Percentiles rank a stretch among this genome's conserved stretches.
Evolutionary conservation across 495 filamentous ascomycete species (phyloP).

Genomic region (Hypoxylon perforatum): DNA sequence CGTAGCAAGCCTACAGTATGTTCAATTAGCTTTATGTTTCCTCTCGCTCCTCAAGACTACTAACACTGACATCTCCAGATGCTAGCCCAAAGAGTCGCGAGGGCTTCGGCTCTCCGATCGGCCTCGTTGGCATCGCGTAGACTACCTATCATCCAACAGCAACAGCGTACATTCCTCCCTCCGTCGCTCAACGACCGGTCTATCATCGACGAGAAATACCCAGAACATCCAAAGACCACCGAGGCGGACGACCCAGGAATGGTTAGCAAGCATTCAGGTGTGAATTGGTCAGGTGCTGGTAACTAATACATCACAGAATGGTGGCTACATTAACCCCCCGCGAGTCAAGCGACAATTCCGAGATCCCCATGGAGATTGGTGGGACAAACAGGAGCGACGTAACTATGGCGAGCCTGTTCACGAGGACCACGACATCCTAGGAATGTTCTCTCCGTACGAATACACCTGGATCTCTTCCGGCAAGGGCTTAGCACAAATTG

Average conservation of each 20-base stretch:
- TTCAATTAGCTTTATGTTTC: constrained; percentile 17
- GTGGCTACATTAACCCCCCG: constrained; percentile 90
- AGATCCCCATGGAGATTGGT: constrained; percentile 94
- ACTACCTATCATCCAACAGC: constrained; percentile 61
- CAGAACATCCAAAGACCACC: constrained; percentile 59
- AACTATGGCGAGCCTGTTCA: constrained; percentile 97
- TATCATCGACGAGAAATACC: constrained; percentile 62
- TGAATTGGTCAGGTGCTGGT: constrained; percentile 37
- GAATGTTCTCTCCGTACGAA: constrained; percentile 87
- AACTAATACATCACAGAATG: constrained; percentile 70
- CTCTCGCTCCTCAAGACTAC: neutral
- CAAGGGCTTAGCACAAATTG: constrained; percentile 78
- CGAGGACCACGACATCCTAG: constrained; percentile 95
- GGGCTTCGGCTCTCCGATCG: constrained; percentile 65
- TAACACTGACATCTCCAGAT: constrained; percentile 58
- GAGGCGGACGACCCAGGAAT: constrained; percentile 80
- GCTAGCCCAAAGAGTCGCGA: constrained; percentile 71
- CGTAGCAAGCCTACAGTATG: constrained; percentile 35
- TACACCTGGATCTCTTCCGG: constrained; percentile 84
- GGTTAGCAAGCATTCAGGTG: constrained; percentile 56
- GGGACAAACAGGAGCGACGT: constrained; percentile 95
- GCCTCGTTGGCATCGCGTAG: constrained; percentile 56
- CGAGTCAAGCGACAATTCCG: constrained; percentile 84
- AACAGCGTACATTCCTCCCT: constrained; percentile 62
- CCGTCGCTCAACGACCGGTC: constrained; percentile 50